Conservation (phyloP, 352 stramenopile species). For the Pythium utonaiense region DNA sequence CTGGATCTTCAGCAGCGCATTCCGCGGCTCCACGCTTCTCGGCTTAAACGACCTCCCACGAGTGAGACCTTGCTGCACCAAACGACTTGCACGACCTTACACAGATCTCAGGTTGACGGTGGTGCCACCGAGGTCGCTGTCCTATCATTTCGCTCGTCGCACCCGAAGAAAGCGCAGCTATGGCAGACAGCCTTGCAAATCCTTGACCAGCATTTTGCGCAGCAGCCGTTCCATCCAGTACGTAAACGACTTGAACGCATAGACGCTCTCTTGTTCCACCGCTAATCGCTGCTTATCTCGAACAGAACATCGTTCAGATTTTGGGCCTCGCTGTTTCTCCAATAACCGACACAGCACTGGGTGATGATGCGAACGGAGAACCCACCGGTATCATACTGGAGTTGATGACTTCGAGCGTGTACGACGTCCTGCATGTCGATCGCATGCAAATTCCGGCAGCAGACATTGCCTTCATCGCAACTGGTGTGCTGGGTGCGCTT, state of each 20-base stretch:
- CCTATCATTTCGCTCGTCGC: conserved; percentile 35
- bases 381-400: conserved; percentile 38
- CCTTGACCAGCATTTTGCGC: conserved; percentile 27
- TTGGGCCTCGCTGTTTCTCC: conserved; percentile 31
- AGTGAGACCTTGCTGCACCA: conserved; percentile 24
- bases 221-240: conserved; percentile 37
- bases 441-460: conserved; percentile 27
- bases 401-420: conserved; percentile 41
- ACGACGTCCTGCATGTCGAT: conserved; percentile 52
- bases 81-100: conserved; percentile 35
- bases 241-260: not conserved
- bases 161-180: conserved; percentile 30
- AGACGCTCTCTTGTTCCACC: not conserved
- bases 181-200: conserved; percentile 29
- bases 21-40: conserved; percentile 5
- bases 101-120: conserved; percentile 22
- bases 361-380: not conserved
- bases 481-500: conserved; percentile 38
- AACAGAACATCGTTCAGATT: conserved; percentile 42
- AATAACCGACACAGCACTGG: not conserved
- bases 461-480: conserved; percentile 47
- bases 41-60: not conserved
- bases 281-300: not conserved
- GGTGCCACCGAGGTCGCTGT: conserved; percentile 26
- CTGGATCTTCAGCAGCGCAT: not conserved